Base-by-base conservation (phyloP, 345 rosid genomes). In the Ceriops decandra region DNA sequence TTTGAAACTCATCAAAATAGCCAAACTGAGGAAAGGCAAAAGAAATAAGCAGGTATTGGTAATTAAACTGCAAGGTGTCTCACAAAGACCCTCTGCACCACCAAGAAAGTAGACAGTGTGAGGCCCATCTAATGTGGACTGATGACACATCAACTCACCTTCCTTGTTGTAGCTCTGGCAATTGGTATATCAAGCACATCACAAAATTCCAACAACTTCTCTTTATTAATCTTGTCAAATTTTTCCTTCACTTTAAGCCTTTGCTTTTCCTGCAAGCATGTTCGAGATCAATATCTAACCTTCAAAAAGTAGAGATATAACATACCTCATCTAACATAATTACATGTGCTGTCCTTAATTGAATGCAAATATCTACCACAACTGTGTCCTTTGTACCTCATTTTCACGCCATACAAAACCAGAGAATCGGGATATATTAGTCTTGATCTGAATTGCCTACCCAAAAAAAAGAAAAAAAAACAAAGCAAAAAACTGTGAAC, bases 391-490 rank as follows among this genome's bases (percentile, higher is more conserved):
- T 32, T 54, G 62, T 77, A 93, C 98, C 97, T 88, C 96, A 77
- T 93, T 82, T 62, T 83, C 91, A 69, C 76, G 95, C 97, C 96
- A 91, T 28, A 81, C 89, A 80, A 82, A 93, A 63, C 98, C 98
- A 80, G 98, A 91, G 76, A 93, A 93, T 57, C 88, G 85, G 24
- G 86, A 81, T 73, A 93, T 82, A 77, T 93, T 84, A 63, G 85
- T 81, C 90, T 85, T 93, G 73, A 93, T 69, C 79, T 89, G 90
- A 74, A 81, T 57, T 49, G 97, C 97, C 98, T 93, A 92, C 84
- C 26, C 26, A 24, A 24, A 74, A 77, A 22, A 22, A 22, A n/a
- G n/a, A 22, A 22, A 22, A 19, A 63, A 76, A 92, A 83, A 73
- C 76, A 19, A 62, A 78, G 64, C 32, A 80, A 70, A 67, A 78